Evolutionary conservation across 805 yeast species (phyloP), one percentile per base, ranked within the genome.

Genomic region (Saccharomycopsis lassenensis): DNA sequence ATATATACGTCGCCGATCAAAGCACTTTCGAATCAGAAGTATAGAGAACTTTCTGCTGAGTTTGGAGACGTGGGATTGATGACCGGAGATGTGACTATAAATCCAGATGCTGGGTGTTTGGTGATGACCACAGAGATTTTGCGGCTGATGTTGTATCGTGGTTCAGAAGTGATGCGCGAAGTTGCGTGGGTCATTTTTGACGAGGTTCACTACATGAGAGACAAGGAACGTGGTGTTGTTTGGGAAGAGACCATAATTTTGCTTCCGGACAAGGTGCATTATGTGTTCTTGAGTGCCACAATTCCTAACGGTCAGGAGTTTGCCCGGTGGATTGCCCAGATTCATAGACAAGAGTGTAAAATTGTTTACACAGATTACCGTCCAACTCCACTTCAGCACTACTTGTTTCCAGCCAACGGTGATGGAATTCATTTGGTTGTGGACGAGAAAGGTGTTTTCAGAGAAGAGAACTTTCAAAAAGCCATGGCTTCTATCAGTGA

Each of bases 121-220:
- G 96, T 91, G 34, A 91, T 91, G 99, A 91, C 99, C 15, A 91
- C 99, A 0, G 99, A 91, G 61, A 93, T 91, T 78, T 66, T 91
- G 51, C 65, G 99, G 52, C 79, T 94, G 40, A 91, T 91, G 99
- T 69, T 91, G 29, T 91, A 91, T 56, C 70, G 97, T 56, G 99
- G 99, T 45, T 84, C 96, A 10, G 98, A 91, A 56, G 78, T 93
- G 31, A 87, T 91, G 89, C 72, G 99, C 58, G 99, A 91, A 65
- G 97, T 91, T 28, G 95, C 95, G 0, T 91, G 95, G 95, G 98
- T 91, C 34, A 77, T 91, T 26, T 91, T 91, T 47, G 99, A 91
- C 59, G 99, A 91, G 57, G 95, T 91, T 31, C 99, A 91, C 62
- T 91, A 91, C 59, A 91, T 91, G 93, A 77, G 96, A 62, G 99